Evolutionary conservation across 805 yeast genomes (phyloP).

Genomic region (Ogataea nitratoaversa): DNA sequence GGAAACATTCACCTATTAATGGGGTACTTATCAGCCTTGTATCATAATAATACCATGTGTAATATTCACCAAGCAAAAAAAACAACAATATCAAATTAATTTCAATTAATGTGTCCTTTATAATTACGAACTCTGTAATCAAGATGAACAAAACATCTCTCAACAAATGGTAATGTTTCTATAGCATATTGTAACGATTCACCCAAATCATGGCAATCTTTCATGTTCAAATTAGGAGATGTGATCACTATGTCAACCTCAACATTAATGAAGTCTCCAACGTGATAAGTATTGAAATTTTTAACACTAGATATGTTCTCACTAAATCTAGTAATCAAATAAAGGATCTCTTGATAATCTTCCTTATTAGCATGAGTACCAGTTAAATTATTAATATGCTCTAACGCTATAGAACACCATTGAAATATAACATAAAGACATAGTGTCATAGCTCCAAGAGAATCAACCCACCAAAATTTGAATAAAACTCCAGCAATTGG

Average conservation of each 20-base stretch:
- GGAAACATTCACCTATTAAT: too few relatives aligned
- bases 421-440: constrained; percentile 58
- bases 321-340: constrained; percentile 65
- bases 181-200: constrained; percentile 78
- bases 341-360: constrained; percentile 64
- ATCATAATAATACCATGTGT: too few relatives aligned
- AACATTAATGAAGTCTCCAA: constrained; percentile 71
- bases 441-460: constrained; percentile 64
- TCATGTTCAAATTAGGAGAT: constrained; percentile 44
- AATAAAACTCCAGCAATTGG: constrained; percentile 56
- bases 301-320: constrained; percentile 61
- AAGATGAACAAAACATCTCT: constrained; percentile 77
- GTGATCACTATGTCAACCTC: constrained; percentile 67
- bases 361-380: constrained; percentile 64
- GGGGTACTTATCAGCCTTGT: too few relatives aligned
- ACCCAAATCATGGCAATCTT: constrained; percentile 76
- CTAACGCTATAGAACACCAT: constrained; percentile 64
- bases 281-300: constrained; percentile 67
- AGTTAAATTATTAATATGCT: constrained; percentile 69
- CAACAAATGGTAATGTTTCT: constrained; percentile 73
- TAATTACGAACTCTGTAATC: constrained; percentile 48
- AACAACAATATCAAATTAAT: too few relatives aligned
- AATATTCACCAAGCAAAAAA: too few relatives aligned
- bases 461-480: constrained; percentile 67
- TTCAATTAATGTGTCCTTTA: constrained; percentile 32